A percentile compares a stretch with the other conserved stretches of the same genome.
These are phyloP conservation scores for Salix caprea DNA, from an alignment of 345 rosid genomes.

Conservation along the genomic window DNA sequence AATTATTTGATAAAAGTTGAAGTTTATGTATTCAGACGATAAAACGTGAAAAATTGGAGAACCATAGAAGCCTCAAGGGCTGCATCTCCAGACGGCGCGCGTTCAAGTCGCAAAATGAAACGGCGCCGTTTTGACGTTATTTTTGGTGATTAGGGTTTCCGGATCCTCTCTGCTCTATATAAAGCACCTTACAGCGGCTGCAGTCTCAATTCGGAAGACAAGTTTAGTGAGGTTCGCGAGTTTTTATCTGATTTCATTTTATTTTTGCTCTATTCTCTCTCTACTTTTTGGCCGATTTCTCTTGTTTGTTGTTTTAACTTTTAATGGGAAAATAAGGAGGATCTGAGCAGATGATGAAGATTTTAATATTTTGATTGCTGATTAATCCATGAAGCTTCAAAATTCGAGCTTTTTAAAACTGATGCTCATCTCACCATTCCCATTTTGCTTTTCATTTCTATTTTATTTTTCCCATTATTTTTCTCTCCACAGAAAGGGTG, in stretches of 20 bases:
- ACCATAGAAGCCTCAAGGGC: too few relatives aligned
- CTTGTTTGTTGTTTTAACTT: not conserved
- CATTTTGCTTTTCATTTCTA: not conserved
- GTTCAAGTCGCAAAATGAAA: not conserved
- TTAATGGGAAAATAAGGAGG: not conserved
- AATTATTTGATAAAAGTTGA: too few relatives aligned
- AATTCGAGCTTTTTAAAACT: constrained; percentile 70
- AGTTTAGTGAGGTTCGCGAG: not conserved
- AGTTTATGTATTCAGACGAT: too few relatives aligned
- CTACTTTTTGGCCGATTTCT: not conserved
- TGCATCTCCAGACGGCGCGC: not conserved
- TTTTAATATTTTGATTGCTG: constrained; percentile 18
- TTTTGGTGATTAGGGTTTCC: not conserved
- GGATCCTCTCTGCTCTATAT: not conserved
- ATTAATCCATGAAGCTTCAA: constrained; percentile 34
- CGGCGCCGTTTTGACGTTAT: not conserved
- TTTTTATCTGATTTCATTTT: not conserved
- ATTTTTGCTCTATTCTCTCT: not conserved
- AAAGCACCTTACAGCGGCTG: not conserved
- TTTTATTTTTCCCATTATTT: not conserved
- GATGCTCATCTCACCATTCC: constrained; percentile 29
- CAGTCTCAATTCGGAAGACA: too few relatives aligned
- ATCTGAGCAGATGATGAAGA: constrained; percentile 50
- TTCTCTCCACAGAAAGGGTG: not conserved
- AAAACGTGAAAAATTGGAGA: too few relatives aligned